Base-by-base conservation (phyloP, 768 basidiomycete genomes). In the Pisolithus microcarpus region DNA sequence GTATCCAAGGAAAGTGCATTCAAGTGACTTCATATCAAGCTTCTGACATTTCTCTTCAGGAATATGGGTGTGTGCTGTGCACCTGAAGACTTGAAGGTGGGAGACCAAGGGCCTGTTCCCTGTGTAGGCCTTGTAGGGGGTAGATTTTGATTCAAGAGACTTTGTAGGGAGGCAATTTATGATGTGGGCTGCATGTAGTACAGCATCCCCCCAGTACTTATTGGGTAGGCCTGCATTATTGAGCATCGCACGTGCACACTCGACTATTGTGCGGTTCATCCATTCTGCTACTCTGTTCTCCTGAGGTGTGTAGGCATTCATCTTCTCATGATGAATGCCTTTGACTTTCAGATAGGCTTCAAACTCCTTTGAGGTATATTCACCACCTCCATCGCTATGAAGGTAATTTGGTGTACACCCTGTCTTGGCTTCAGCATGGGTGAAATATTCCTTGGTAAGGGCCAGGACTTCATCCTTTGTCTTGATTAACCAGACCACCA, bases 211-310 rank as follows among this genome's bases (percentile, higher is more conserved):
- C 51, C 46, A 52, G 38, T 47, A 52, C 7, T 15, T 24, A 5
- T 52, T 52, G 6, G 43, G 51, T 6, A 52, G 37, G 5, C 30
- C 30, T 11, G 51, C 30, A 7, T 46, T 37, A 4, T 19, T 50
- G 1, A 73, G 59, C 60, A 75, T 67, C 0, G 67, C 56, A 9
- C 53, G 55, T 2, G 65, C 58, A 11, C 55, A 58, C 26, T 74
- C 66, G 0, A 58, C 52, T 31, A 77, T 56, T 0, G 65, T 68
- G 4, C 66, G 53, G 39, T 76, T 76, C 1, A 54, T 53, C 2
- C 67, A 52, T 51, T 79, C 72, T 3, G 72, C 72, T 4, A 74
- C 63, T 21, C 73, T 67, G 53, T 77, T 78, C 47, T 76, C 70
- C 58, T 75, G 67, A 2, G 71, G 71, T 47, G 61, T 58, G 40